phyloP scores from a whole-genome alignment of 202 grass and related monocot genomes.

The Panicum hallii region DNA sequence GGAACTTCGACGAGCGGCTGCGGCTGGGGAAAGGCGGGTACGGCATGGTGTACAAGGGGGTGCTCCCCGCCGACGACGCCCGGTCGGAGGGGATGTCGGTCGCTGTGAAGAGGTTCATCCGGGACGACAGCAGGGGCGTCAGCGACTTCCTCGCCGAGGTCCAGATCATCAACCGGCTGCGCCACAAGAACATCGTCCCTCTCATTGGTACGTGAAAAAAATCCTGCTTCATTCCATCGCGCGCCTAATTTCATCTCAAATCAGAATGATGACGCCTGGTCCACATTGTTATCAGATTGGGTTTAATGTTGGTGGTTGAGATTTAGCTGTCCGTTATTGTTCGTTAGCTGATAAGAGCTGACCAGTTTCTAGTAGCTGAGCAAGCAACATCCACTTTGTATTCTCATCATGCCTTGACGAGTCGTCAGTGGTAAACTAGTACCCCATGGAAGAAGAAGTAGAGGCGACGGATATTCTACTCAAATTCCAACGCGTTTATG shows the following conservation, averaged over 20 bases:
- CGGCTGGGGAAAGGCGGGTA: slow-evolving; percentile 58
- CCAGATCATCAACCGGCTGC: slow-evolving; percentile 68
- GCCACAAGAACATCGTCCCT: slow-evolving; percentile 66
- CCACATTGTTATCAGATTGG: neutral
- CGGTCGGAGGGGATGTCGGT: slow-evolving; percentile 36
- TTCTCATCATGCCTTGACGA: slow-evolving; percentile 11
- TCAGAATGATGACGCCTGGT: no score
- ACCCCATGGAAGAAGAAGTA: neutral
- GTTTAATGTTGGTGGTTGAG: neutral
- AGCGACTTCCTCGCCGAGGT: slow-evolving; percentile 67
- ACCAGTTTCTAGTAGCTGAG: neutral
- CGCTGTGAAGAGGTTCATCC: slow-evolving; percentile 65
- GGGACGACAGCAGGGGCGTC: slow-evolving; percentile 35
- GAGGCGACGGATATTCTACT: neutral
- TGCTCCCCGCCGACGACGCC: slow-evolving; percentile 34
- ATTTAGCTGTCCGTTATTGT: neutral
- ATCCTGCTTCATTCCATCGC: neutral
- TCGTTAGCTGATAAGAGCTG: neutral
- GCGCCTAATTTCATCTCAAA: neutral
- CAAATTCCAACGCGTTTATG: slow-evolving; percentile 25
- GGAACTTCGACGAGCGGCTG: slow-evolving; percentile 53
- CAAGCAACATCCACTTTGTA: neutral
- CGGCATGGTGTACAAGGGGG: slow-evolving; percentile 56
- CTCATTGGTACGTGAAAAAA: slow-evolving; percentile 49
- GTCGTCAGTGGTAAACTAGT: neutral